Percentiles rank a stretch among this genome's conserved stretches.
These are phyloP conservation scores for Aspergillus neotritici DNA, from an alignment of 2,329 filamentous ascomycete species.

Conservation along the genomic window DNA sequence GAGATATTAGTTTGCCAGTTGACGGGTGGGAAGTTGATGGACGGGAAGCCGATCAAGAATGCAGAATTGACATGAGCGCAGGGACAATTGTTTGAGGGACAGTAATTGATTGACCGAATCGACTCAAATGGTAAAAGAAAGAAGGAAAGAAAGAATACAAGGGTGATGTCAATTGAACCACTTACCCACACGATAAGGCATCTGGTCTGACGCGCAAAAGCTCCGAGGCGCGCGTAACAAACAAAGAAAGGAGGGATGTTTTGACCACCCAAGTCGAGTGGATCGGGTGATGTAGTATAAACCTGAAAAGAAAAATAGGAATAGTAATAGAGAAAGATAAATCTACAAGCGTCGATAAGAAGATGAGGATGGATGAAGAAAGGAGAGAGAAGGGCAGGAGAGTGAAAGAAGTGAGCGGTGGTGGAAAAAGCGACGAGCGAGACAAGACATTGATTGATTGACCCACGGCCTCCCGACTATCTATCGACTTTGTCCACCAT, in stretches of 20 bases:
- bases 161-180: neutral
- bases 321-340: neutral
- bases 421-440: slow-evolving; percentile 1
- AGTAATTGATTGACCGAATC: neutral
- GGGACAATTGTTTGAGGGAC: neutral
- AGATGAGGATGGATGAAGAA: neutral
- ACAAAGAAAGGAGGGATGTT: slow-evolving; percentile 2
- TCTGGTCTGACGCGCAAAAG: slow-evolving; percentile 8
- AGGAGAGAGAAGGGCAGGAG: slow-evolving; percentile 6
- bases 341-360: too few relatives aligned
- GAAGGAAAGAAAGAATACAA: neutral
- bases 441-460: neutral
- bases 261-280: too few relatives aligned
- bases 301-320: neutral
- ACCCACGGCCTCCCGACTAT: too few relatives aligned
- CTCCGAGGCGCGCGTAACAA: neutral
- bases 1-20: slow-evolving; percentile 8
- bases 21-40: neutral
- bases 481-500: too few relatives aligned
- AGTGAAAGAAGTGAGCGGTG: slow-evolving; percentile 3
- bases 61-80: neutral
- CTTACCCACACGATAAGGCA: slow-evolving; percentile 15
- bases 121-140: neutral
- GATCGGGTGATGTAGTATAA: too few relatives aligned
- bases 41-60: neutral